phyloP scores from a whole-genome alignment of 2,329 filamentous ascomycete genomes.

The Aurifilum marmelostoma region DNA sequence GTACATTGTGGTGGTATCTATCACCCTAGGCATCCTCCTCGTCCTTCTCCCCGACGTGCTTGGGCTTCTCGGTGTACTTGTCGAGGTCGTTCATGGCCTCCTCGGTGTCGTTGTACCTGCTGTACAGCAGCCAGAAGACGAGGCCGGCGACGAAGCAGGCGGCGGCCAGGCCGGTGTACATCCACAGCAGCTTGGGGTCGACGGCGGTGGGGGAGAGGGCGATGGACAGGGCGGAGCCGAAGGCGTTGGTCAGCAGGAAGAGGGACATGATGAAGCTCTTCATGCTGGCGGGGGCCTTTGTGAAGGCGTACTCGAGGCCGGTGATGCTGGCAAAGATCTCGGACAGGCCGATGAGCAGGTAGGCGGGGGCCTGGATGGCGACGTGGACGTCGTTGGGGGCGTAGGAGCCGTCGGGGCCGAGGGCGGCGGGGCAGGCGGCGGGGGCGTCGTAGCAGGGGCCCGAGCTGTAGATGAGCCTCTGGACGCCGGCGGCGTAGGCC shows the following conservation, averaged over 20 bases:
- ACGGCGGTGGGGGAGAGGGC: slow-evolving; percentile 26
- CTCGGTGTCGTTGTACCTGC: slow-evolving; percentile 25
- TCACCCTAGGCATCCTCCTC: slow-evolving; percentile 12
- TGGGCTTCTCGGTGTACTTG: slow-evolving; percentile 23
- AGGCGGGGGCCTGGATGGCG: slow-evolving; percentile 27
- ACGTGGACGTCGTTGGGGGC: slow-evolving; percentile 26
- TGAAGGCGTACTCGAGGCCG: slow-evolving; percentile 27
- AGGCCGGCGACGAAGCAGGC: slow-evolving; percentile 24
- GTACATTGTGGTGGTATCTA: no score
- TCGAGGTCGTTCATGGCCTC: slow-evolving; percentile 29
- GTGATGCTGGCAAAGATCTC: slow-evolving; percentile 30
- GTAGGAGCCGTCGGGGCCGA: slow-evolving; percentile 22
- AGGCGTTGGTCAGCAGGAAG: slow-evolving; percentile 28
- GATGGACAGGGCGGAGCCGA: slow-evolving; percentile 26
- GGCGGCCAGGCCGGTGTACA: slow-evolving; percentile 25
- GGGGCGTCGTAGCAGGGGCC: slow-evolving; percentile 26
- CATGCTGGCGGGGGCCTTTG: slow-evolving; percentile 29
- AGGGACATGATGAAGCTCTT: slow-evolving; percentile 30
- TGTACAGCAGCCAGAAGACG: slow-evolving; percentile 27
- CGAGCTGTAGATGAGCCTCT: slow-evolving; percentile 29
- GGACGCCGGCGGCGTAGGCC: slow-evolving; percentile 27
- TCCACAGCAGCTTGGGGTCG: slow-evolving; percentile 28
- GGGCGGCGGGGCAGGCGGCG: slow-evolving; percentile 24
- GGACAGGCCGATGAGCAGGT: slow-evolving; percentile 28
- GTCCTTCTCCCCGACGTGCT: slow-evolving; percentile 2